These are phyloP conservation scores for Graphilbum sp. DNA, from an alignment of 2,329 filamentous ascomycete species.

Conservation along the genomic window DNA sequence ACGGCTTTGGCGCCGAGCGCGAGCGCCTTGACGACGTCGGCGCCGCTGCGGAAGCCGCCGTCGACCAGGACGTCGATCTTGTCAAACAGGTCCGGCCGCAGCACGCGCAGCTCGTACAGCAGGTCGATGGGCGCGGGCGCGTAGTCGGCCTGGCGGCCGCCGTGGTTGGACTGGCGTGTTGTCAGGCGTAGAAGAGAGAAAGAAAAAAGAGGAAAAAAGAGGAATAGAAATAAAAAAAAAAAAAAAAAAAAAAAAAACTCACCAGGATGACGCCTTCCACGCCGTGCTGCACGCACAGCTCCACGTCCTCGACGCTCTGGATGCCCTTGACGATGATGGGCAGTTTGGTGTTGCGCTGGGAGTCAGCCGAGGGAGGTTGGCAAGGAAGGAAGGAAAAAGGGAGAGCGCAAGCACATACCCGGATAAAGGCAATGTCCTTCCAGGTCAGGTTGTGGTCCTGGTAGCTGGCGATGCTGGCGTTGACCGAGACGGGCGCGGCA, in stretches of 20 bases:
- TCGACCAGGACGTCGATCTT: conserved; percentile 37
- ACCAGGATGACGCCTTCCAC: conserved; percentile 40
- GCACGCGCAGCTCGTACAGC: conserved; percentile 20
- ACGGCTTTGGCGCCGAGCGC: conserved; percentile 8
- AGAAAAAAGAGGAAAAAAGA: neutral
- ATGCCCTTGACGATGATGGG: conserved; percentile 43
- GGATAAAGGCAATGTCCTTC: conserved; percentile 42
- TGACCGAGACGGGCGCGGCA: neutral
- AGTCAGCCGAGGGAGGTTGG: too few relatives aligned
- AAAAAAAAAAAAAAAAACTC: conserved; percentile 8
- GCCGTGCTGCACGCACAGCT: conserved; percentile 32
- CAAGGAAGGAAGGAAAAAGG: too few relatives aligned
- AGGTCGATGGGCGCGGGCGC: conserved; percentile 30
- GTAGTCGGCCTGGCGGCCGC: conserved; percentile 27
- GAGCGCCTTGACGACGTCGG: conserved; percentile 19
- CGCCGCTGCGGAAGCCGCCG: conserved; percentile 36
- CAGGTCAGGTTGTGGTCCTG: conserved; percentile 32
- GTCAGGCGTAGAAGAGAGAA: neutral
- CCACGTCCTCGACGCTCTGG: conserved; percentile 36
- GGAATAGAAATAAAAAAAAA: neutral
- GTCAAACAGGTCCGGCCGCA: conserved; percentile 25
- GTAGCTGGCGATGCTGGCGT: conserved; percentile 22
- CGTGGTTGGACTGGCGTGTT: conserved; percentile 21
- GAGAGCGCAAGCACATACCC: too few relatives aligned
- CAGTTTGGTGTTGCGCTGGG: conserved; percentile 20